These are phyloP conservation scores for Leersia perrieri DNA, from an alignment of 176 grass and related monocot species.

Conservation along the genomic window DNA sequence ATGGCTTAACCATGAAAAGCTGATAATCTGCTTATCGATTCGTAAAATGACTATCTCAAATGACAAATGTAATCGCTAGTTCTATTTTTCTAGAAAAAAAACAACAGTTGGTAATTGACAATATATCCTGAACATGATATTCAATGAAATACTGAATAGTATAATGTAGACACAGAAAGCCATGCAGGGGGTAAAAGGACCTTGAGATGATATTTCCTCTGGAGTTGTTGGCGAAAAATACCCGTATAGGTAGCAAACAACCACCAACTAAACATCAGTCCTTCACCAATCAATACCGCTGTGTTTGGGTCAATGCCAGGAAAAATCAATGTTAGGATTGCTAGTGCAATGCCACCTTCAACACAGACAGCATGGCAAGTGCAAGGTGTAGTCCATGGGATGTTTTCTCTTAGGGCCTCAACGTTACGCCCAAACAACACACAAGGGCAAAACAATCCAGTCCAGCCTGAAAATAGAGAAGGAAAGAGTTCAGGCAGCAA, in stretches of 20 bases:
- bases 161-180: not conserved
- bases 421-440: conserved; percentile 70
- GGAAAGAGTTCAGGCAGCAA: not conserved
- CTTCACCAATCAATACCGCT: conserved; percentile 56
- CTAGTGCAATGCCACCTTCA: conserved; percentile 71
- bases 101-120: not conserved
- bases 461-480: conserved; percentile 40
- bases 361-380: conserved; percentile 58
- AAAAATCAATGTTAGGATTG: conserved; percentile 49
- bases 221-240: conserved; percentile 35
- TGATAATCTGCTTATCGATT: not conserved
- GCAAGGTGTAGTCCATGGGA: conserved; percentile 60
- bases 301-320: conserved; percentile 55
- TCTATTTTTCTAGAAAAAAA: not conserved
- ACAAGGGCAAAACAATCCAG: conserved; percentile 66
- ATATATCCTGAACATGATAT: not conserved
- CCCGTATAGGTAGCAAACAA: conserved; percentile 48
- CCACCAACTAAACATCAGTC: conserved; percentile 59
- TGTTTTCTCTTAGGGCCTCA: conserved; percentile 57
- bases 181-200: conserved; percentile 21
- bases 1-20: conserved; percentile 5
- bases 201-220: conserved; percentile 70
- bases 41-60: not conserved
- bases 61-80: not conserved
- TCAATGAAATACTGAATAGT: not conserved